Conservation (phyloP, 805 yeast species). For the Saturnispora sekii region DNA sequence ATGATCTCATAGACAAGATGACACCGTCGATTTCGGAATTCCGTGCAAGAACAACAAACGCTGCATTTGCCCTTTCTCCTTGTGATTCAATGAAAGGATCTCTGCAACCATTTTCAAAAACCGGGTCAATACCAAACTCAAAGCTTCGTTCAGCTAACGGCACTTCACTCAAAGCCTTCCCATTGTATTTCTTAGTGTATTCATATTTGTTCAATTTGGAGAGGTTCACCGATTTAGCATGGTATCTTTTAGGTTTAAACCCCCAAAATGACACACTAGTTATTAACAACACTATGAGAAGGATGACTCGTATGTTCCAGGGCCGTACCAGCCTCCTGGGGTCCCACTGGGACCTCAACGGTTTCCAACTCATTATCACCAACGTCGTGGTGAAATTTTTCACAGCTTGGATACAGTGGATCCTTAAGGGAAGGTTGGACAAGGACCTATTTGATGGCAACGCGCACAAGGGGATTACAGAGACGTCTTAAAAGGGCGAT, state of each 20-base stretch:
- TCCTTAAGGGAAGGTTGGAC: too few relatives aligned
- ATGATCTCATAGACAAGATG: slow-evolving; percentile 53
- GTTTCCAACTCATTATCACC: slow-evolving; percentile 4
- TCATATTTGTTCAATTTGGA: slow-evolving; percentile 1
- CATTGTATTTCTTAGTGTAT: background rate
- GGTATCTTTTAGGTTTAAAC: slow-evolving; percentile 2
- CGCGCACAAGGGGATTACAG: background rate
- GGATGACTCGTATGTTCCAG: background rate
- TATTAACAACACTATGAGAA: background rate
- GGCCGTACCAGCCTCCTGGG: background rate
- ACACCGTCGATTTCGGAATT: slow-evolving; percentile 78
- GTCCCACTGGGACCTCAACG: background rate
- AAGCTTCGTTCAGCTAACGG: slow-evolving; percentile 16
- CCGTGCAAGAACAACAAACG: slow-evolving; percentile 74
- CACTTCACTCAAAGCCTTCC: slow-evolving; percentile 2
- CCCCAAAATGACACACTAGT: background rate
- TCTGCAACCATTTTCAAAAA: slow-evolving; percentile 27
- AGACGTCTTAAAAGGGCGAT: slow-evolving; percentile 2
- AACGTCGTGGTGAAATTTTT: background rate
- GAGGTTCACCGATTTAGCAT: background rate
- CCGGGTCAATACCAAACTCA: slow-evolving; percentile 19
- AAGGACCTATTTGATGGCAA: background rate
- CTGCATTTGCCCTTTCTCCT: slow-evolving; percentile 59
- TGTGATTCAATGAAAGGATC: slow-evolving; percentile 17
- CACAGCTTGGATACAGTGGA: too few relatives aligned